Conservation (phyloP, 164 flowering plant genomes). For the Akebia trifoliata region DNA sequence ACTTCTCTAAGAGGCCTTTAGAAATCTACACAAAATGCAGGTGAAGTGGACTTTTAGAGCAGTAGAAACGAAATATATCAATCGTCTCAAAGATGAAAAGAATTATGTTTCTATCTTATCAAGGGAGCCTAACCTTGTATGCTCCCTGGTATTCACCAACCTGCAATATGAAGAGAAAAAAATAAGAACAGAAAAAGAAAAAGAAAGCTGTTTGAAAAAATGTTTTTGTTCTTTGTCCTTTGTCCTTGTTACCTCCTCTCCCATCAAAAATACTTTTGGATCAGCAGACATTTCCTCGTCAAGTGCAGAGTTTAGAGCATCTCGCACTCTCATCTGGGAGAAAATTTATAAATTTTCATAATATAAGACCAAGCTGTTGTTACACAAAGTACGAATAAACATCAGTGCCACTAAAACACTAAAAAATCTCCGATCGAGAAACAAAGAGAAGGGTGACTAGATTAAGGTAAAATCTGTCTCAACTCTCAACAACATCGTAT, state of each 20-base stretch:
- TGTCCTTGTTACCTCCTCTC: constrained; percentile 36
- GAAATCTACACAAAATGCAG: constrained; percentile 43
- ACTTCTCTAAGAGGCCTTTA: constrained; percentile 87
- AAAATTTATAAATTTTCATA: constrained; percentile 2
- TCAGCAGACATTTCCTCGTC: constrained; percentile 74
- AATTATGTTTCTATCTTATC: background rate
- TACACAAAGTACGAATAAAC: too few relatives aligned
- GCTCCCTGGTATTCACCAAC: constrained; percentile 99
- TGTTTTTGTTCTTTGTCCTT: too few relatives aligned
- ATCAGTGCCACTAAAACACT: too few relatives aligned
- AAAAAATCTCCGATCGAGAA: too few relatives aligned
- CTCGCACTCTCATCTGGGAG: constrained; percentile 56
- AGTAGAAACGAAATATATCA: background rate
- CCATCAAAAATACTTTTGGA: constrained; percentile 67
- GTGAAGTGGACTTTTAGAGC: background rate
- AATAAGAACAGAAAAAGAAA: background rate
- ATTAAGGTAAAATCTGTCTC: too few relatives aligned
- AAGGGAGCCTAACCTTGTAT: constrained; percentile 70
- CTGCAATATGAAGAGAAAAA: constrained; percentile 34
- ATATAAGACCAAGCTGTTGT: too few relatives aligned
- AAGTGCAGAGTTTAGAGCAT: constrained; percentile 59
- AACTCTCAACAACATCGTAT: too few relatives aligned
- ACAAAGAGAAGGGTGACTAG: too few relatives aligned
- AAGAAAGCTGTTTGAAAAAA: too few relatives aligned
- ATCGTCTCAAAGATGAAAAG: background rate